Base-by-base conservation (phyloP, 371 early-diverging fungal species). In the Basidiobolus heterosporus region DNA sequence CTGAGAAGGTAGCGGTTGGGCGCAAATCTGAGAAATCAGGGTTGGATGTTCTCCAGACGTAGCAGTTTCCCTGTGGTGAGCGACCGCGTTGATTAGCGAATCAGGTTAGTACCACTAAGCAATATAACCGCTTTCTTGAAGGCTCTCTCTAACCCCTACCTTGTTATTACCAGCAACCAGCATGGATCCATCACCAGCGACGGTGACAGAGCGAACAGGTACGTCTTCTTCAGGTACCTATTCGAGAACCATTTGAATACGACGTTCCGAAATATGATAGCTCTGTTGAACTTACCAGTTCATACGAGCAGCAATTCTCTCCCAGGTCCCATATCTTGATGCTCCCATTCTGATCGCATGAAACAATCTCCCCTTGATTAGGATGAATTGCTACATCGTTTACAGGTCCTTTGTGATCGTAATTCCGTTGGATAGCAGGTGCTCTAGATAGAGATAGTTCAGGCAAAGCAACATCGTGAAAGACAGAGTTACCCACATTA, bases 371-470 rank as follows among this genome's bases (percentile, higher is more conserved):
- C 30, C 88, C 93, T 60, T 91, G 91, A 56, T 94, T 74, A 0
- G 97, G 93, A 64, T 94, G 93, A 56, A 94, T 89, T 1, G 86
- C 87, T 18, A 91, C 83, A 59, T 93, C 93, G 50, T 85, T 92
- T 45, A 96, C 89, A 6, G 88, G 80, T 4, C 82, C 74, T 47
- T 83, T 82, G 54, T 90, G 85, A 47, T 87, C 78, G 59, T 91
- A 85, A 50, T 85, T 82, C 15, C 88, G 70, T 45, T 87, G 85
- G 24, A 84, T 62, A 3, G 75, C 78, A 0, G 86, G 83, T 18
- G 79, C 79, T 50, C 80, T 78, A 50, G 9, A 52, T 51, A 9
- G 63, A 54, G 39, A 54, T 51, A n/a, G 9, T 41, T 41, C 35
- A 35, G 38, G 18, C 21, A 24, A 44, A 40, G n/a, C 9, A 42